Base-by-base conservation (phyloP, 495 filamentous ascomycete genomes). In the Schizothecium vesticola region DNA sequence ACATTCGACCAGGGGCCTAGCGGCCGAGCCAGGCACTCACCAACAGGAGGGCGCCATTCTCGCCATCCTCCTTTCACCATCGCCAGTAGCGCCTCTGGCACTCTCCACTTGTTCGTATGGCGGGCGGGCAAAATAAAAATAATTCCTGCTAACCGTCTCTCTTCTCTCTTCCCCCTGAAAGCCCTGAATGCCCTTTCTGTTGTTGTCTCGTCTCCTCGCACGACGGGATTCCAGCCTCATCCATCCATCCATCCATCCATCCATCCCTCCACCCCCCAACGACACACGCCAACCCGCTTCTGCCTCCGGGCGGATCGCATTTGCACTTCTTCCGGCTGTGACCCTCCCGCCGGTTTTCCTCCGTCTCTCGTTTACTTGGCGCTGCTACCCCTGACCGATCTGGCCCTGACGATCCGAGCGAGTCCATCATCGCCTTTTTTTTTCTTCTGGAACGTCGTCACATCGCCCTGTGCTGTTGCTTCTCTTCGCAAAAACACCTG, bases 61-160 rank as follows among this genome's bases (percentile, higher is more conserved):
- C 66, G 67, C 70, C 73, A 69, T 68, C 64, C 28, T 64, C 67
- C 69, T 26, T 13, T 65, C 65, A 58, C 64, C 31, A 61, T 70
- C 64, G 61, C 65, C 61, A 62, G 69, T 71, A 76, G 75, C 71
- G 69, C 67, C 70, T 31, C 59, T 67, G 29, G 65, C 64, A 51
- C 68, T 70, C 73, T 70, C 73, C 73, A 72, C 70, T 66, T 68
- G 60, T 31, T 59, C 61, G 23, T 63, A 66, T 61, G 59, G 57
- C 43, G 6, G 43, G 43, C 43, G 57, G 25, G 56, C 69, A 64
- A 72, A 73, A 75, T 73, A 73, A 73, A 77, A 77, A 77, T 77
- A 76, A 76, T 76, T 74, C 69, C 65, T 55, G 65, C 71, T 70
- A 77, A 71, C 74, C 60, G 7, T 62, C 36, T 61, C 65, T 59